Evolutionary conservation across 2,329 filamentous ascomycete genomes (phyloP).

Genomic region (Mycogone perniciosa): DNA sequence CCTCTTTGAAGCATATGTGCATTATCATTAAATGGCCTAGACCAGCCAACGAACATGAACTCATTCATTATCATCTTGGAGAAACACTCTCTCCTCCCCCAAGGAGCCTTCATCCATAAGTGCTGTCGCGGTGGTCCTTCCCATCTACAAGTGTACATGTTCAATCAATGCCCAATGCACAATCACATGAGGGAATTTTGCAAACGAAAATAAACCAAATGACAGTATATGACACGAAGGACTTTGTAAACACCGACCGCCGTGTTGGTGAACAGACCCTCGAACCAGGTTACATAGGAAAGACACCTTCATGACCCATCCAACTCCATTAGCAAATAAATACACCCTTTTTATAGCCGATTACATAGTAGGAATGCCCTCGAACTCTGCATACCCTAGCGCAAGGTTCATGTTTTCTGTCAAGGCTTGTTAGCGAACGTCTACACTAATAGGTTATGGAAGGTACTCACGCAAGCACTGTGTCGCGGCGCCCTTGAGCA

Average conservation of each 20-base stretch:
- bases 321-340: conserved; percentile 10
- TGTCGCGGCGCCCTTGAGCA: conserved; percentile 87
- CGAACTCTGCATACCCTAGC: conserved; percentile 82
- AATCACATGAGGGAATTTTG: no score
- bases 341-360: not conserved
- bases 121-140: no score
- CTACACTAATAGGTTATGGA: not conserved
- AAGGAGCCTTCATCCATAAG: no score
- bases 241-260: not conserved
- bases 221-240: not conserved
- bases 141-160: no score
- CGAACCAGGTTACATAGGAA: not conserved
- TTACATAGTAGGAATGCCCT: conserved; percentile 65
- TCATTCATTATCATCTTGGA: no score
- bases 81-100: no score
- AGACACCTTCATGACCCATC: conserved; percentile 19
- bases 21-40: no score
- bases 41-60: no score
- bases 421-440: conserved; percentile 48
- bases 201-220: not conserved
- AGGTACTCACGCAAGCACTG: conserved; percentile 75
- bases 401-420: conserved; percentile 89
- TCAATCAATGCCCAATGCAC: no score
- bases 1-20: no score
- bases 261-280: not conserved